Conservation (phyloP, 148 eudicot species). For the Pouteria glomerata region DNA sequence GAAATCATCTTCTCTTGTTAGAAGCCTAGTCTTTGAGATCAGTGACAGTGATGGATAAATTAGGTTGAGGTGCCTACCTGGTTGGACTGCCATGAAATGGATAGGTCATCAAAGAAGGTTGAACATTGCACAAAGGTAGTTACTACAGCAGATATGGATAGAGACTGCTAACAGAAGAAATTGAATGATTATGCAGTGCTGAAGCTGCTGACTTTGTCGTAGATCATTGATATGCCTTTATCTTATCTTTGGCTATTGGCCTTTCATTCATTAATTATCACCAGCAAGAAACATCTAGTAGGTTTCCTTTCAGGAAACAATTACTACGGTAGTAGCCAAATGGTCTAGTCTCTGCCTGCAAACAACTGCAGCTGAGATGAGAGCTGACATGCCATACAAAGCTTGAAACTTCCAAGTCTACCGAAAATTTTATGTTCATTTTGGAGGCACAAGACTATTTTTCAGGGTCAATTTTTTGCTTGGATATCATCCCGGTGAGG, state of each 20-base stretch:
- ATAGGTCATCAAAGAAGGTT: not conserved
- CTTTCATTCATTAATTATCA: not conserved
- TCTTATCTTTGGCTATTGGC: not conserved
- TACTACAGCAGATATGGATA: too few species aligned
- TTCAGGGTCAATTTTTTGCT: not conserved
- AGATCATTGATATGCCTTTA: not conserved
- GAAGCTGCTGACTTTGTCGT: not conserved
- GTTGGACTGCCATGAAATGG: not conserved
- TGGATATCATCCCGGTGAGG: not conserved
- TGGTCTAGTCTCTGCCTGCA: too few species aligned
- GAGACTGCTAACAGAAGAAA: too few species aligned
- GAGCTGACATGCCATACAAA: too few species aligned
- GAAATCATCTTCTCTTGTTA: constrained; percentile 21
- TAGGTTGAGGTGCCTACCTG: not conserved
- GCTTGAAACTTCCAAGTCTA: not conserved
- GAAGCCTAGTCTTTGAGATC: constrained; percentile 49
- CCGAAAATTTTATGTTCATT: not conserved
- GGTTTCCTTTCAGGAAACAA: too few species aligned
- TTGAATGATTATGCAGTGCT: not conserved
- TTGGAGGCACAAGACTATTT: not conserved
- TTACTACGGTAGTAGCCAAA: too few species aligned
- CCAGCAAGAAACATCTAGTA: not conserved
- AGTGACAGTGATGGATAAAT: constrained; percentile 35
- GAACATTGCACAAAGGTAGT: not conserved
- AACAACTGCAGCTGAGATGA: too few species aligned